These are phyloP conservation scores for Tulasnella sp. DNA, from an alignment of 768 basidiomycete genomes.

Conservation along the genomic window DNA sequence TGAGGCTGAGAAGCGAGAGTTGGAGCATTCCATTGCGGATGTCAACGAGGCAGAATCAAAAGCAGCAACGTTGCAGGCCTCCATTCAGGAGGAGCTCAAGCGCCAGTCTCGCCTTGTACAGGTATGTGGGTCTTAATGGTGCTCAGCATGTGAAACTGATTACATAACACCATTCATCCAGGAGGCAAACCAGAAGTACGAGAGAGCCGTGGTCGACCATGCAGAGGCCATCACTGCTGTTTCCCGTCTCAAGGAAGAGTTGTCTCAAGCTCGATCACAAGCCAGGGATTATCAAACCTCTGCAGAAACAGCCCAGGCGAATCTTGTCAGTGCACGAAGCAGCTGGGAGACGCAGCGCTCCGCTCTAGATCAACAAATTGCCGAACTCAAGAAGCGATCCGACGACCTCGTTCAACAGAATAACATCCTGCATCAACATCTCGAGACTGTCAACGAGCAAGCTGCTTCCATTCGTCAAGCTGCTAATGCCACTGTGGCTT, in stretches of 20 bases:
- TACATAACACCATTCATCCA: conserved; percentile 19
- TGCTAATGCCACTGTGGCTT: conserved; percentile 13
- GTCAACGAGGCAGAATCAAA: conserved; percentile 61
- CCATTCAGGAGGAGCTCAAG: conserved; percentile 39
- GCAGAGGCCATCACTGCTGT: conserved; percentile 71
- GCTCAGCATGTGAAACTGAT: neutral
- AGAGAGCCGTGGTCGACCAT: conserved; percentile 69
- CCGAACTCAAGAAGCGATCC: conserved; percentile 57
- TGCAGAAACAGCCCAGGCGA: conserved; percentile 62
- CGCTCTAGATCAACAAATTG: conserved; percentile 61
- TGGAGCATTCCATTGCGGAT: conserved; percentile 74
- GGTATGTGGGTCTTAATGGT: conserved; percentile 28
- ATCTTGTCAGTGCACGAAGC: conserved; percentile 52
- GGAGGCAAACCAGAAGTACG: conserved; percentile 71
- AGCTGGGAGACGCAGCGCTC: conserved; percentile 76
- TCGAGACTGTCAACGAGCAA: conserved; percentile 71
- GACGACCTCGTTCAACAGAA: conserved; percentile 70
- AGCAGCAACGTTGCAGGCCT: conserved; percentile 47
- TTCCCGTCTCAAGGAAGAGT: conserved; percentile 48
- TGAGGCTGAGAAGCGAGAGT: conserved; percentile 62
- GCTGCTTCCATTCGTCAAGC: conserved; percentile 51
- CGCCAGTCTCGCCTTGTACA: conserved; percentile 55
- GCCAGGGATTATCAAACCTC: conserved; percentile 47
- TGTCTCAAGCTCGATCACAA: conserved; percentile 38
- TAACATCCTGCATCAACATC: conserved; percentile 60